Percentiles rank a stretch among this genome's conserved stretches.
Evolutionary conservation across 345 rosid genomes (phyloP).

Genomic region (Psidium friedrichsthalianum): DNA sequence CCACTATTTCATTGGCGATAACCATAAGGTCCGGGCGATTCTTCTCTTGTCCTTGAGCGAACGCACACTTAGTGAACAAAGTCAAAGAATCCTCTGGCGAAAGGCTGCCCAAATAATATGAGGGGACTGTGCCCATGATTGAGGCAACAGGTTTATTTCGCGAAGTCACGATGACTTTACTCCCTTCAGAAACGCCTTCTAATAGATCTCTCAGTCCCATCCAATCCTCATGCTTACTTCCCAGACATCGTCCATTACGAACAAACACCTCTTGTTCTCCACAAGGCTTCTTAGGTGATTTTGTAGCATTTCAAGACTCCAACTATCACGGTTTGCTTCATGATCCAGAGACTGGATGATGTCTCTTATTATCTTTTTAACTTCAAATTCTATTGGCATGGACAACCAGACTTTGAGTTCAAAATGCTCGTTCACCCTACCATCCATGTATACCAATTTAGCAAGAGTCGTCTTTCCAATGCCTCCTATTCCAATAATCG

Average conservation of each 20-base stretch:
- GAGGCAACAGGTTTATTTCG: not conserved
- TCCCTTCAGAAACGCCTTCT: not conserved
- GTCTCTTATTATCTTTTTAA: not conserved
- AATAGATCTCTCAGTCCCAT: not conserved
- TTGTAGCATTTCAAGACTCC: constrained; percentile 1
- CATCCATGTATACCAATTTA: constrained; percentile 8
- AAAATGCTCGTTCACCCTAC: not conserved
- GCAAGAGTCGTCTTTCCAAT: constrained; percentile 20
- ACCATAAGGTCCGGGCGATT: not conserved
- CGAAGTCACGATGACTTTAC: constrained; percentile 7
- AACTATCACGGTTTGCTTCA: not conserved
- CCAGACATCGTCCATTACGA: not conserved
- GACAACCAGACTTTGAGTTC: not conserved
- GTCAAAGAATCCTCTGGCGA: not conserved
- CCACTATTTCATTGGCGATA: constrained; percentile 2
- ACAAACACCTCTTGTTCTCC: not conserved
- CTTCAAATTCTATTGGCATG: not conserved
- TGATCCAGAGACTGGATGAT: not conserved
- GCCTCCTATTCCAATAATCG: constrained; percentile 14
- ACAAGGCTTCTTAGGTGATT: not conserved
- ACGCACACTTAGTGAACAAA: constrained; percentile 4
- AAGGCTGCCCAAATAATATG: not conserved
- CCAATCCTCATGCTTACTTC: not conserved
- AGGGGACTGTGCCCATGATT: not conserved
- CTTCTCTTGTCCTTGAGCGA: not conserved